These are phyloP conservation scores for Clonostachys rosea DNA, from an alignment of 2,329 filamentous ascomycete species.

Conservation along the genomic window DNA sequence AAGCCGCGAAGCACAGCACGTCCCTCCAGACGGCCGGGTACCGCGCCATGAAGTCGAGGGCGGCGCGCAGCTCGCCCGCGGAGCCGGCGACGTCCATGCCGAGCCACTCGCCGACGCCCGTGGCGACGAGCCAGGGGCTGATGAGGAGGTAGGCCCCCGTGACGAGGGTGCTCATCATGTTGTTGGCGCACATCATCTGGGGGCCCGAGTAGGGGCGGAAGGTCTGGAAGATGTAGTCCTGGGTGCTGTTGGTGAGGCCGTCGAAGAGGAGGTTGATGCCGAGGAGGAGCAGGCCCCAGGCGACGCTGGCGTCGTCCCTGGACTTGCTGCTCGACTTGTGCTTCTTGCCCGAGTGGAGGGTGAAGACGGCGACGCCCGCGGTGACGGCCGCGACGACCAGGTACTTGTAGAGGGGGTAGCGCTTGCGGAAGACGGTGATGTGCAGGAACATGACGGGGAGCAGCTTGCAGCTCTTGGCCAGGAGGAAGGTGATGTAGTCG, in stretches of 20 bases:
- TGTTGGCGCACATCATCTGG: slow-evolving; percentile 99
- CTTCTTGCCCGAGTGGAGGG: slow-evolving; percentile 68
- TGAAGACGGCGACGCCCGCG: slow-evolving; percentile 89
- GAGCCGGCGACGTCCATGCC: slow-evolving; percentile 60
- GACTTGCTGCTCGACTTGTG: slow-evolving; percentile 25
- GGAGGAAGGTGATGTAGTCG: slow-evolving; percentile 96
- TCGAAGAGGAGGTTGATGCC: slow-evolving; percentile 91
- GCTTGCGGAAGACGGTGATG: slow-evolving; percentile 81
- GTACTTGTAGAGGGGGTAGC: slow-evolving; percentile 96
- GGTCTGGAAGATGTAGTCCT: slow-evolving; percentile 85
- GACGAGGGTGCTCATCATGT: slow-evolving; percentile 76
- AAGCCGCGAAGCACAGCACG: slow-evolving; percentile 83
- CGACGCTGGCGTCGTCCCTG: slow-evolving; percentile 47
- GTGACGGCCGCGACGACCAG: slow-evolving; percentile 88
- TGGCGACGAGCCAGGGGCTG: slow-evolving; percentile 74
- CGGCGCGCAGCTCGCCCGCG: slow-evolving; percentile 74
- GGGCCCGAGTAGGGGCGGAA: slow-evolving; percentile 83
- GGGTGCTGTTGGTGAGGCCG: slow-evolving; percentile 91
- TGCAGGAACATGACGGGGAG: slow-evolving; percentile 98
- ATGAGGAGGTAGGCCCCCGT: slow-evolving; percentile 73
- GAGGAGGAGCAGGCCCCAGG: slow-evolving; percentile 79
- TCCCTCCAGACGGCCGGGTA: slow-evolving; percentile 83
- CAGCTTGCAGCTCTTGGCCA: slow-evolving; percentile 97
- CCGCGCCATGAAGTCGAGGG: slow-evolving; percentile 72
- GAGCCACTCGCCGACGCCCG: slow-evolving; percentile 58